phyloP scores from a whole-genome alignment of 2,329 filamentous ascomycete genomes.

The Elsinoe fawcettii region DNA sequence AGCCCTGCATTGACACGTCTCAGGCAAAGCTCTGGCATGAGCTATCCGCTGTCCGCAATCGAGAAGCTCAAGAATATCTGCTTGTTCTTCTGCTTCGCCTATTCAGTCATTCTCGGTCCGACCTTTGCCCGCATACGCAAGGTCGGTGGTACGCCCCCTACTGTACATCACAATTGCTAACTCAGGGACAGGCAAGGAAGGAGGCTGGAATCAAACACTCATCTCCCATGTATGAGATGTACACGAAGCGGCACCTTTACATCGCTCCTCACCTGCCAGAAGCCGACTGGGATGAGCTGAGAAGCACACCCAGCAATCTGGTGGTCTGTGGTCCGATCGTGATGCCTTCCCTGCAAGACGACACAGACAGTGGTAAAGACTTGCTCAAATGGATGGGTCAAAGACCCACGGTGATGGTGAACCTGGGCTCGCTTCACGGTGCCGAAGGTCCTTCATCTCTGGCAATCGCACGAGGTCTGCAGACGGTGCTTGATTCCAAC shows the following conservation, averaged over 20 bases:
- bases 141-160: not conserved
- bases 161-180: not conserved
- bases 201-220: not conserved
- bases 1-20: not conserved
- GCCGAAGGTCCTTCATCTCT: not conserved
- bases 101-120: not conserved
- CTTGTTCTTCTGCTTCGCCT: conserved; percentile 2
- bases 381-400: conserved; percentile 8
- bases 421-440: conserved; percentile 7
- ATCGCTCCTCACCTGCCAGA: conserved; percentile 1
- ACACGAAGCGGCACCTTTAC: not conserved
- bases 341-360: not conserved
- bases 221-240: conserved; percentile 7
- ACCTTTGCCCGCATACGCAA: not conserved
- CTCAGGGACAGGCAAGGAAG: not conserved
- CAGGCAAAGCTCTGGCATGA: conserved; percentile 9
- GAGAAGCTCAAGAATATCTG: not conserved
- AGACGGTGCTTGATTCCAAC: conserved; percentile 9
- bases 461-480: not conserved
- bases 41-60: not conserved
- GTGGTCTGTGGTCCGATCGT: not conserved
- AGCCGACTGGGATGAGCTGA: conserved; percentile 5
- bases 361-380: not conserved
- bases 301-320: not conserved
- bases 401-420: conserved; percentile 13